These are phyloP conservation scores for Irpex sp. DNA, from an alignment of 1,284 basidiomycete species.

Conservation along the genomic window DNA sequence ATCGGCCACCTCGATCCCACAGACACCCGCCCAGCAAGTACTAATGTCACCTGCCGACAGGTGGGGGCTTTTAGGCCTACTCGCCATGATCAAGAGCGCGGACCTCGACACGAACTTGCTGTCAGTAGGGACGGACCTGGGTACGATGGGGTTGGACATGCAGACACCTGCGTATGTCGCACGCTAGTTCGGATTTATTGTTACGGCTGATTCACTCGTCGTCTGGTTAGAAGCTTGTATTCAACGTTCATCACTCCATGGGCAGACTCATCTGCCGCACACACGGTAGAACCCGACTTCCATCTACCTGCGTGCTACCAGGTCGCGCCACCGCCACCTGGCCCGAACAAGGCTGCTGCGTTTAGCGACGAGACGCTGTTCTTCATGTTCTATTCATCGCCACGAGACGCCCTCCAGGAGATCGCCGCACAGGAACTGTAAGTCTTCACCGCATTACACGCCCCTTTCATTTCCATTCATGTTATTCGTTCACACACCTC, in stretches of 20 bases:
- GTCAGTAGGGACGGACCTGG: conserved; percentile 89
- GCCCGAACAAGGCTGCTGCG: conserved; percentile 81
- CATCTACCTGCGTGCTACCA: conserved; percentile 92
- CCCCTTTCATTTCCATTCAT: not conserved
- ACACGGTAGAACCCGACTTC: conserved; percentile 87
- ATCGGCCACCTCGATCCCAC: conserved; percentile 39
- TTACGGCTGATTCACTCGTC: conserved; percentile 3
- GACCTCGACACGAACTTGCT: conserved; percentile 87
- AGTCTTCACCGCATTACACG: conserved; percentile 30
- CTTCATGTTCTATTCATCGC: conserved; percentile 98
- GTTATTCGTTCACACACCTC: no score
- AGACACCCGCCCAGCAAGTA: conserved; percentile 94
- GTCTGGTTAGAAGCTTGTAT: conserved; percentile 69
- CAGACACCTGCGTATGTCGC: conserved; percentile 68
- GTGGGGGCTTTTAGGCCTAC: conserved; percentile 88
- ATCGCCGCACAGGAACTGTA: conserved; percentile 94
- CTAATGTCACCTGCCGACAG: conserved; percentile 92
- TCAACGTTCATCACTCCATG: conserved; percentile 96
- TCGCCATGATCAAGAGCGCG: conserved; percentile 90
- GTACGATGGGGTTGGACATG: conserved; percentile 92
- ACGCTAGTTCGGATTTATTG: not conserved
- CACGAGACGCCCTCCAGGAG: conserved; percentile 92
- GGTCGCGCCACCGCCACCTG: conserved; percentile 88
- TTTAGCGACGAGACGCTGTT: conserved; percentile 98
- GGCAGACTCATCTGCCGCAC: conserved; percentile 85